Conservation (phyloP, 352 stramenopile species). For the Phytopythium mirpurense region DNA sequence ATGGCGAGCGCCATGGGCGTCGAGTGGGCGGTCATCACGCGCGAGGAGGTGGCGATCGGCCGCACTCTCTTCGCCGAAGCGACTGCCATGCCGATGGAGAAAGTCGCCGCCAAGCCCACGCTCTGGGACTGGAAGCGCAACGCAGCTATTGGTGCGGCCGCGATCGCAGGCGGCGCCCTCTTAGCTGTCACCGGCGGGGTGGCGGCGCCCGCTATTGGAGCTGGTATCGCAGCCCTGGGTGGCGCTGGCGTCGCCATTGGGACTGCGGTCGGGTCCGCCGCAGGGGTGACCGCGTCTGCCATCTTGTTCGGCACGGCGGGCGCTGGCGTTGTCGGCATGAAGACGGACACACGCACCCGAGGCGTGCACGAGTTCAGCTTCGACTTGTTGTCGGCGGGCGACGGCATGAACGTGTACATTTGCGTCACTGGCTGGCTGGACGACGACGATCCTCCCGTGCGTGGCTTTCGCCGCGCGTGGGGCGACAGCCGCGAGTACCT, state of each 20-base stretch:
- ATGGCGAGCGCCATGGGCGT: slow-evolving; percentile 46
- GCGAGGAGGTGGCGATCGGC: slow-evolving; percentile 65
- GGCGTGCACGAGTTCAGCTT: slow-evolving; percentile 81
- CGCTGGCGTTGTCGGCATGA: slow-evolving; percentile 72
- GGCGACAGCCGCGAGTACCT: slow-evolving; percentile 78
- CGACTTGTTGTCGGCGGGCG: slow-evolving; percentile 69
- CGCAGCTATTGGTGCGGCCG: slow-evolving; percentile 55
- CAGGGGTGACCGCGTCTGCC: slow-evolving; percentile 60
- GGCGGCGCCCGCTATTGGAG: slow-evolving; percentile 52
- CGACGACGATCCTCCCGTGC: slow-evolving; percentile 48
- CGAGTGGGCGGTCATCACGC: slow-evolving; percentile 52
- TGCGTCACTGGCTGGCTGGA: slow-evolving; percentile 83
- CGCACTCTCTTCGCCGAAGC: slow-evolving; percentile 68
- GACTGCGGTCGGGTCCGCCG: slow-evolving; percentile 42
- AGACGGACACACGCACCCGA: slow-evolving; percentile 66
- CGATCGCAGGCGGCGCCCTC: slow-evolving; percentile 63
- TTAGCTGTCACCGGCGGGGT: slow-evolving; percentile 70
- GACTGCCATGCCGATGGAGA: slow-evolving; percentile 66
- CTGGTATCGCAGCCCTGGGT: slow-evolving; percentile 51
- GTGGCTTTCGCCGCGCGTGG: slow-evolving; percentile 71
- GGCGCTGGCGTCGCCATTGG: slow-evolving; percentile 60
- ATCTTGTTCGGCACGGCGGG: slow-evolving; percentile 80
- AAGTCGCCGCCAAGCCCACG: slow-evolving; percentile 42
- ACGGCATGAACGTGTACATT: slow-evolving; percentile 88
- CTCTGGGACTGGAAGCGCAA: slow-evolving; percentile 83